Conservation (phyloP, 176 grass and related monocot genomes). For the Lolium rigidum region DNA sequence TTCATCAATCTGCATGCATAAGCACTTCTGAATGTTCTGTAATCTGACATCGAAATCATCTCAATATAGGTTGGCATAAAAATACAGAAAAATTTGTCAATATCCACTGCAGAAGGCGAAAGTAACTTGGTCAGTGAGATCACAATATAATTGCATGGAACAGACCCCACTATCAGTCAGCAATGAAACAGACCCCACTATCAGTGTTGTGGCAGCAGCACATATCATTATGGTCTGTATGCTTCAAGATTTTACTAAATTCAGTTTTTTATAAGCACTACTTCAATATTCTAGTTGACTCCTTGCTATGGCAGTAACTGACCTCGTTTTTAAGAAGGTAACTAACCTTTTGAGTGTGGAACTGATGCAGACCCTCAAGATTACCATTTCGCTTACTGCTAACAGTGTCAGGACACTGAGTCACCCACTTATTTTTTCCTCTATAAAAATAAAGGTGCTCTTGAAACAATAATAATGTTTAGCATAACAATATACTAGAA, state of each 20-base stretch:
- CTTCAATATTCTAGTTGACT: constrained; percentile 11
- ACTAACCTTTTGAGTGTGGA: too few species aligned
- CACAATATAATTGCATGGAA: constrained; percentile 30
- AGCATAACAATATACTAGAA: too few species aligned
- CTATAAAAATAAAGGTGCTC: too few species aligned
- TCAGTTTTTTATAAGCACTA: constrained; percentile 11
- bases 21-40: constrained; percentile 38
- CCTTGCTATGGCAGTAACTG: not conserved
- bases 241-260: constrained; percentile 11
- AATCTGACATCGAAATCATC: constrained; percentile 38
- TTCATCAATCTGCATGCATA: constrained; percentile 19
- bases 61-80: constrained; percentile 33
- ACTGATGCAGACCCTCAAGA: too few species aligned
- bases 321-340: too few species aligned
- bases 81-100: not conserved
- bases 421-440: too few species aligned
- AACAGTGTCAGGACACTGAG: too few species aligned
- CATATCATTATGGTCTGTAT: constrained; percentile 29
- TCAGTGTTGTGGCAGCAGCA: constrained; percentile 14
- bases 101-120: constrained; percentile 16
- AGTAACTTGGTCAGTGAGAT: constrained; percentile 6
- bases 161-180: constrained; percentile 26
- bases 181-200: not conserved
- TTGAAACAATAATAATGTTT: too few species aligned
- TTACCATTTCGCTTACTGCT: too few species aligned